Conservation (phyloP, 2,329 filamentous ascomycete genomes). For the Exophiala mesophila region DNA sequence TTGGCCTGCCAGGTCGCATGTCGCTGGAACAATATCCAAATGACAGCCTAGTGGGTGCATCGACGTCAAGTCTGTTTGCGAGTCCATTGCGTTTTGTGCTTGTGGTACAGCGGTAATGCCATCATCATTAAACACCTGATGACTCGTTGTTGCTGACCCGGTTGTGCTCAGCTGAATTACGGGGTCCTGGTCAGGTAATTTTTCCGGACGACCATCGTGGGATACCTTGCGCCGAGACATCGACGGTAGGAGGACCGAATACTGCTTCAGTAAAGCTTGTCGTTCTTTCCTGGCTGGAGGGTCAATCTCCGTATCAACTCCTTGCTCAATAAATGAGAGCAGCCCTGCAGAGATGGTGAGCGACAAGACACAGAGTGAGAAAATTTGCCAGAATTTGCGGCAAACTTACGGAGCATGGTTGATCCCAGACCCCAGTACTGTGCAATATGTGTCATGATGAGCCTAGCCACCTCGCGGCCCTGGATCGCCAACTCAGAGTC, state of each 20-base stretch:
- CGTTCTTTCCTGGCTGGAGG: not conserved
- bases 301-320: not conserved
- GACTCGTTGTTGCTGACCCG: too few species aligned
- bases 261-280: not conserved
- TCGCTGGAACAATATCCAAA: too few species aligned
- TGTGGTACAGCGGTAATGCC: too few species aligned
- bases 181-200: too few species aligned
- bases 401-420: conserved; percentile 8
- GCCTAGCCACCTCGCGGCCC: conserved; percentile 4
- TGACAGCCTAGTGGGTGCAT: too few species aligned
- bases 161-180: too few species aligned
- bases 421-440: conserved; percentile 8
- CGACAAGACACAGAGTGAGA: not conserved
- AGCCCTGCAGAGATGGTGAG: not conserved
- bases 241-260: conserved; percentile 1
- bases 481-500: not conserved
- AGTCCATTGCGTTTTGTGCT: too few species aligned
- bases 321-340: not conserved
- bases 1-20: too few species aligned
- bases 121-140: too few species aligned
- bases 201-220: too few species aligned
- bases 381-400: too few species aligned
- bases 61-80: too few species aligned
- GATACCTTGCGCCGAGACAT: not conserved
- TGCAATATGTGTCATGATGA: conserved; percentile 6